phyloP scores from a whole-genome alignment of 208 protist species.

The Entamoeba histolytica region DNA sequence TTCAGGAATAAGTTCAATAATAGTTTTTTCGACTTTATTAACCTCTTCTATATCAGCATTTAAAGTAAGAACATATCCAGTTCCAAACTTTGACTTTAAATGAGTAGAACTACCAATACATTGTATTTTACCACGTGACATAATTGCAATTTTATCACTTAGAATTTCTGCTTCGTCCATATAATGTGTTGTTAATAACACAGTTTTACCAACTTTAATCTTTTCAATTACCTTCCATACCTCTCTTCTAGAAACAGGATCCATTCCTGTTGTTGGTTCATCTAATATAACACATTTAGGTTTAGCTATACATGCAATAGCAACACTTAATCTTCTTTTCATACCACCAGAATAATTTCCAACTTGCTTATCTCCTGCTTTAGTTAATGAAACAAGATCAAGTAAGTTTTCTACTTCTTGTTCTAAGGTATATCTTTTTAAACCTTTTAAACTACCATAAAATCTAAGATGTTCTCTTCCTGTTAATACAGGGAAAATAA shows the following conservation, averaged over 20 bases:
- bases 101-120: not conserved
- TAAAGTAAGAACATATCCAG: conserved; percentile 5
- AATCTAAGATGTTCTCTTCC: not conserved
- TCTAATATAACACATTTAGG: conserved; percentile 12
- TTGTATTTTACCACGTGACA: not conserved
- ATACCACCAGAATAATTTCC: conserved; percentile 13
- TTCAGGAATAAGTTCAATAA: not conserved
- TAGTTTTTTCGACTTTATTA: not conserved
- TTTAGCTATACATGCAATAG: conserved; percentile 8
- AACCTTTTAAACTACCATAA: not conserved
- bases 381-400: not conserved
- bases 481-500: not conserved
- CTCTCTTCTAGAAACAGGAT: not conserved
- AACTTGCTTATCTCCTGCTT: not conserved
- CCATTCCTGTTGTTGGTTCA: conserved; percentile 14
- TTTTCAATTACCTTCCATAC: conserved; percentile 6
- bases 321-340: conserved; percentile 6
- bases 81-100: not conserved
- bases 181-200: conserved; percentile 15
- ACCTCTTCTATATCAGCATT: not conserved
- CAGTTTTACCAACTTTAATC: not conserved
- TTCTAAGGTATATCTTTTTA: not conserved
- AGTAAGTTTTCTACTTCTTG: not conserved
- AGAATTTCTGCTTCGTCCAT: conserved; percentile 13
- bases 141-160: not conserved